Evolutionary conservation across 441 rosid species (phyloP), one percentile per base, ranked within the genome.

Genomic region (Theobroma grandiflorum): DNA sequence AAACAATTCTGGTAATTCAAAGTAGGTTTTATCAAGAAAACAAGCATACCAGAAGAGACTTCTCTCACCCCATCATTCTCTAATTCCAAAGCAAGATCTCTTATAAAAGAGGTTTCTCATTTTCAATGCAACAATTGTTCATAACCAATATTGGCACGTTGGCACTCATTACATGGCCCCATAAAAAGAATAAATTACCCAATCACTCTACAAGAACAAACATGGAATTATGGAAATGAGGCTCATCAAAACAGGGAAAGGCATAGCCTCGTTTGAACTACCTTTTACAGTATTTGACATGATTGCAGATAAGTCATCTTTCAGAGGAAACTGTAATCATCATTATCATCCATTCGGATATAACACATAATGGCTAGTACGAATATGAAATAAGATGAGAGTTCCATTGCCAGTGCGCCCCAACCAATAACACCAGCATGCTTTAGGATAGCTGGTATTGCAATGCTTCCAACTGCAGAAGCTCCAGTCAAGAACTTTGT

Each of bases 401-500:
- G 93, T 80, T 92, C 98, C 90, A 96, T 79, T 26, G 85, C 92
- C 42, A 96, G 81, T 61, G 99, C 98, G 3, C 98, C 99, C 98
- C 99, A 96, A 38, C 99, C 87, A 10, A 96, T 96, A 67, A 96
- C 93, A 40, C 95, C 97, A 1, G 98, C 93, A 66, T 96, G 98
- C 88, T 92, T 96, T 72, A 96, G 87, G 78, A 96, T 94, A 62
- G 86, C 90, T 4, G 99, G 99, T 82, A 96, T 93, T 4, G 98
- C 98, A 35, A 96, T 85, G 88, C 99, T 96, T 85, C 99, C 99
- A 45, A 96, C 75, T 3, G 94, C 89, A 40, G 98, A 94, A 78
- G 98, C 94, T 78, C 99, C 99, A 0, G 99, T 93, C 89, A 96
- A 80, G 88, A 93, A 96, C 91, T 96, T 94, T 47, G 98, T 93